Conservation (phyloP, 176 grass and related monocot species). For the Carex cristatella region DNA sequence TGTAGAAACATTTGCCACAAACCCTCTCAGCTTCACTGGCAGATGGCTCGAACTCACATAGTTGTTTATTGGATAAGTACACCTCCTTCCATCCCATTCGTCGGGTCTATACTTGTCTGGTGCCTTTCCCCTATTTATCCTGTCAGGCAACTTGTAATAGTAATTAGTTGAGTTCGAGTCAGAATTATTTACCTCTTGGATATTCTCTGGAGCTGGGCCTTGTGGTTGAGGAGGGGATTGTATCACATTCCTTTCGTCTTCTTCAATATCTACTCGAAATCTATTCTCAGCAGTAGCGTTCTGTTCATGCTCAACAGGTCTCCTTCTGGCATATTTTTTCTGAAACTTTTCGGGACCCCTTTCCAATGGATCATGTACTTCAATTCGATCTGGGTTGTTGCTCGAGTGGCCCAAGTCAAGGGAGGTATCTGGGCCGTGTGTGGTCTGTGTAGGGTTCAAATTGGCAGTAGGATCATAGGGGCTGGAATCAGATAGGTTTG, state of each 20-base stretch:
- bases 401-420: too few relatives aligned
- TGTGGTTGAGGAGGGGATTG: neutral
- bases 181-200: neutral
- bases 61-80: neutral
- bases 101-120: neutral
- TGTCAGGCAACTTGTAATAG: neutral
- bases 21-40: neutral
- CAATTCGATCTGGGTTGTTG: too few relatives aligned
- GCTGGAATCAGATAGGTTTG: neutral
- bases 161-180: neutral
- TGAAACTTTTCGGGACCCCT: too few relatives aligned
- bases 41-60: neutral
- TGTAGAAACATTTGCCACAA: neutral
- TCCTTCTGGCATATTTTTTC: too few relatives aligned
- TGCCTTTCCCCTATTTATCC: neutral
- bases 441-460: too few relatives aligned
- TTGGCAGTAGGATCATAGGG: too few relatives aligned
- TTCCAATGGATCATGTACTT: too few relatives aligned
- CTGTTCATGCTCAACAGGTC: neutral
- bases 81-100: neutral
- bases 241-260: neutral
- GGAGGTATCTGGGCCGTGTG: too few relatives aligned
- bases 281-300: neutral
- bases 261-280: neutral
- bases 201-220: neutral